phyloP scores from a whole-genome alignment of 768 basidiomycete genomes.

The Pleurotus tuber-regium region DNA sequence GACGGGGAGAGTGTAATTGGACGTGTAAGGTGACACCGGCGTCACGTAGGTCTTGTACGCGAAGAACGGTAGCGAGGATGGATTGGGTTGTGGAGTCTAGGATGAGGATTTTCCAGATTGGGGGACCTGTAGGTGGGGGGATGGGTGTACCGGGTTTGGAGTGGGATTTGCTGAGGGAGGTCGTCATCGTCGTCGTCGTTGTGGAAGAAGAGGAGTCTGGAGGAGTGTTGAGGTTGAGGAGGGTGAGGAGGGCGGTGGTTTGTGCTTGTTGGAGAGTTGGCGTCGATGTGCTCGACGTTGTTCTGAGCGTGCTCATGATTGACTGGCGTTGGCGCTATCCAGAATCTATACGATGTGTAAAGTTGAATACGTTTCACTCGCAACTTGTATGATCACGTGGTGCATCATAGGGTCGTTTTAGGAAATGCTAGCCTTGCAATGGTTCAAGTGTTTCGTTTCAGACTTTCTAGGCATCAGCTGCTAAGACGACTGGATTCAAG shows the following conservation, averaged over 20 bases:
- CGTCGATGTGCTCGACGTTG: not conserved
- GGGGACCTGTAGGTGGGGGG: conserved; percentile 57
- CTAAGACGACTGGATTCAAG: not conserved
- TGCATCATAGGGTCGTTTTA: too few relatives aligned
- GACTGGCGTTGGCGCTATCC: too few relatives aligned
- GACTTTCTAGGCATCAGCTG: not conserved
- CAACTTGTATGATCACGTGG: too few relatives aligned
- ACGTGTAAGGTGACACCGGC: conserved; percentile 97
- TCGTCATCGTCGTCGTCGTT: not conserved
- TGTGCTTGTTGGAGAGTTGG: conserved; percentile 84
- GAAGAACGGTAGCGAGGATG: conserved; percentile 89
- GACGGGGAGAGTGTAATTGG: conserved; percentile 87
- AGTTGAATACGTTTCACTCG: not conserved
- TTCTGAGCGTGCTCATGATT: conserved; percentile 1
- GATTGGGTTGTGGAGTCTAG: conserved; percentile 96
- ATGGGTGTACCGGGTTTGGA: conserved; percentile 13
- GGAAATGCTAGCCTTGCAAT: not conserved
- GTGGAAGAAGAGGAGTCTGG: conserved; percentile 29
- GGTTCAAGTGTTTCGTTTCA: conserved; percentile 2
- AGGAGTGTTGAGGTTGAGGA: conserved; percentile 83
- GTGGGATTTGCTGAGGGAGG: not conserved
- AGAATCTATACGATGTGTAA: not conserved
- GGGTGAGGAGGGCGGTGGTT: conserved; percentile 76
- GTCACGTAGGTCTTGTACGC: conserved; percentile 95
- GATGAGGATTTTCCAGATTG: conserved; percentile 95